Base-by-base conservation (phyloP, 345 rosid genomes). In the Hypericum androsaemum region DNA sequence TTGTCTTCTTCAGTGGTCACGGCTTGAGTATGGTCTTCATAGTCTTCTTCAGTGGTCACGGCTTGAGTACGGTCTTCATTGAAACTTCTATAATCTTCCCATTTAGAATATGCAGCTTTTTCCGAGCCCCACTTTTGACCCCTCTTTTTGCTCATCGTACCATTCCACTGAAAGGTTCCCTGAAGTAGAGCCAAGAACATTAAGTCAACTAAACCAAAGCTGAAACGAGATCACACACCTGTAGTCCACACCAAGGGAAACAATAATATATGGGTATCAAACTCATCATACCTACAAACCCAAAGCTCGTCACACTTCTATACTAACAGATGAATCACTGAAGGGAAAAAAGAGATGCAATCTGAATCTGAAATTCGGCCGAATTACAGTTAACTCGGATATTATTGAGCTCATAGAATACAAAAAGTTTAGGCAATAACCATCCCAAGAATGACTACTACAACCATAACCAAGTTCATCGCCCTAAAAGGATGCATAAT, bases 71-170 rank as follows among this genome's bases (percentile, higher is more conserved):
- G 50, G 45, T 77, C 73, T 63, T 77, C 74, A 73, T 57, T 56
- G 41, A 64, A 59, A 70, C 58, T 70, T 63, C 50, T 66, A 62
- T 66, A 39, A 38, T 52, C 65, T 41, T 73, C 74, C 77, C 71
- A 52, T 74, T 76, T 79, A 32, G 63, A 54, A 40, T 68, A 71
- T 43, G 74, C 64, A 45, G 63, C 59, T 66, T 80, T 88, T 69
- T 86, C 87, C 58, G 39, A 74, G 40, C 95, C 95, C 97, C 99
- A 88, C 63, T 86, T 88, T 67, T 94, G 94, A 37, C 94, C 94
- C 70, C 71, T 88, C 80, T 74, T 94, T 74, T 94, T 94, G 70
- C 86, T 84, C 65, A 77, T 86, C 65, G 64, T 71, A 60, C 95
- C 90, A 65, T 77, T 94, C 99, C 97, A 88, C 45, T 67, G 71